Percentiles rank a stretch among this genome's conserved stretches.
phyloP scores from a whole-genome alignment of 1,139 yeast genomes.

The Debaryomyces coudertii region DNA sequence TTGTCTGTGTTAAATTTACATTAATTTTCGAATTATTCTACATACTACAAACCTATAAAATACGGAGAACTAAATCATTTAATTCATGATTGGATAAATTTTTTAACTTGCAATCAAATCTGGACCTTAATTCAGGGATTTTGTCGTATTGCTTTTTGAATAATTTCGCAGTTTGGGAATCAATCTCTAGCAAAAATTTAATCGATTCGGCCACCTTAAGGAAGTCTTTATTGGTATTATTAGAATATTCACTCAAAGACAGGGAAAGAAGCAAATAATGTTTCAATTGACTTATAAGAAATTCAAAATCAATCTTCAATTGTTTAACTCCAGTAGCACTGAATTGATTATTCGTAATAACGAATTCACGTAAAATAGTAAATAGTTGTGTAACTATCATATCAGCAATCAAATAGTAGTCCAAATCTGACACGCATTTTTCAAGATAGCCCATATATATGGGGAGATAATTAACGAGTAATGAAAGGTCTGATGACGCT shows the following conservation, averaged over 20 bases:
- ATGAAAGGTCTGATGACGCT: constrained; percentile 38
- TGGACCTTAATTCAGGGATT: constrained; percentile 25
- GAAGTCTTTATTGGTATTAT: constrained; percentile 32
- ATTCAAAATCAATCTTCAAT: constrained; percentile 54
- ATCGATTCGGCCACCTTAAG: constrained; percentile 38
- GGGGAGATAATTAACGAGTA: constrained; percentile 38
- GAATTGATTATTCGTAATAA: constrained; percentile 68
- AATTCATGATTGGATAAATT: constrained; percentile 40
- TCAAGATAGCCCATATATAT: constrained; percentile 39
- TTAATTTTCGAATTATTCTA: background rate
- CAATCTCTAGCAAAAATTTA: constrained; percentile 41
- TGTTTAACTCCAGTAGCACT: constrained; percentile 58
- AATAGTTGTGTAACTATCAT: constrained; percentile 51
- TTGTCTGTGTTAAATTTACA: background rate
- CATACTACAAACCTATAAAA: constrained; percentile 18
- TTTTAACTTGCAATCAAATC: constrained; percentile 26
- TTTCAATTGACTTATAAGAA: constrained; percentile 44
- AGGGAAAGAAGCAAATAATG: constrained; percentile 22
- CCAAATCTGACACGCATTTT: constrained; percentile 30
- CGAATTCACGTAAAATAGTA: constrained; percentile 55
- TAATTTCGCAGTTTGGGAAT: constrained; percentile 23
- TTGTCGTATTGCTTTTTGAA: constrained; percentile 20
- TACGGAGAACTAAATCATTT: constrained; percentile 33
- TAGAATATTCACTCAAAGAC: constrained; percentile 20
- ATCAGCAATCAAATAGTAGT: constrained; percentile 34